These are phyloP conservation scores for Papiliotrema nemorosa DNA, from an alignment of 1,284 basidiomycete genomes.

Conservation along the genomic window DNA sequence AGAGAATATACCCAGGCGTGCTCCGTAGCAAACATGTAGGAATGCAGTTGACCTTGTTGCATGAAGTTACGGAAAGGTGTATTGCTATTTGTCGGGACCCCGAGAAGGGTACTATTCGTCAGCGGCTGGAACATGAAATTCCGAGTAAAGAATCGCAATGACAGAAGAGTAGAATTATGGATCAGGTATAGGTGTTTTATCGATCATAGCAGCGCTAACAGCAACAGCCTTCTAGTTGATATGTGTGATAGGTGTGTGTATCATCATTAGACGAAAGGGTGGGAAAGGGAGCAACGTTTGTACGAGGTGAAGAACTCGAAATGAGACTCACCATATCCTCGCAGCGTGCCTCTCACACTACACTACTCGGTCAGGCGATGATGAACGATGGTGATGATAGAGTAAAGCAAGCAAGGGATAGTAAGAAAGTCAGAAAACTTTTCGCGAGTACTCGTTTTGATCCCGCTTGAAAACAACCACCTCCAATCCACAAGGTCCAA, in stretches of 20 bases:
- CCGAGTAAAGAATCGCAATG: neutral
- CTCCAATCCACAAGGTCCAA: too few relatives aligned
- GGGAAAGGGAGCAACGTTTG: neutral
- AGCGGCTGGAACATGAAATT: neutral
- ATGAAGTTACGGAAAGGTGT: neutral
- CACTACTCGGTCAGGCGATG: too few relatives aligned
- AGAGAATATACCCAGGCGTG: neutral
- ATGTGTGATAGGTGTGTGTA: conserved; percentile 2
- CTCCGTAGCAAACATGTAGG: neutral
- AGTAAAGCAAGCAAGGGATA: too few relatives aligned
- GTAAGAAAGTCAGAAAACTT: too few relatives aligned
- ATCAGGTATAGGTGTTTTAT: conserved; percentile 2
- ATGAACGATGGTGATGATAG: too few relatives aligned
- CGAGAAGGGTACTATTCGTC: too few relatives aligned
- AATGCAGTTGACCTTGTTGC: neutral
- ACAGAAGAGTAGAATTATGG: neutral
- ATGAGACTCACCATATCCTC: too few relatives aligned
- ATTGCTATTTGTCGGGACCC: too few relatives aligned
- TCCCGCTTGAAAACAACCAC: too few relatives aligned
- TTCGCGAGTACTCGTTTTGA: too few relatives aligned
- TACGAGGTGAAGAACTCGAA: neutral
- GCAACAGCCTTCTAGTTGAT: conserved; percentile 15
- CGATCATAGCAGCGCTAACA: conserved; percentile 12
- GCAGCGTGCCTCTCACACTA: too few relatives aligned
- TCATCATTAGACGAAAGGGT: conserved; percentile 2